Base-by-base conservation (phyloP, 2,329 filamentous ascomycete genomes). In the Penicillium capsulatum region DNA sequence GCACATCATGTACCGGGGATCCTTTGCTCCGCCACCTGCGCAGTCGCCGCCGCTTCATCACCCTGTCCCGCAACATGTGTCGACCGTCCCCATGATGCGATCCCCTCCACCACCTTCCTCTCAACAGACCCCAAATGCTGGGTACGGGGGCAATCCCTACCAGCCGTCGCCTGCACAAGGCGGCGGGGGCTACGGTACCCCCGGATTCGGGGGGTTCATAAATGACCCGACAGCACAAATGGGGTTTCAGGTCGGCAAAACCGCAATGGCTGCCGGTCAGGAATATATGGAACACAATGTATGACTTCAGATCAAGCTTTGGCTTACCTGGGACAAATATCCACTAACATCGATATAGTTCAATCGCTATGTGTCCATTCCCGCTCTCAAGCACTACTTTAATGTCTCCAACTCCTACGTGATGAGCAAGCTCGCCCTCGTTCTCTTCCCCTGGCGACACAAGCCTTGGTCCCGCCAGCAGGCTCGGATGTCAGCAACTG, bases 391-490 rank as follows among this genome's bases (percentile, higher is more conserved):
- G 69, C 92, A 96, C 70, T 98, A 97, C 76, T 98, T 98, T 74
- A 96, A 97, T 70, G 92, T 98, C 50, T 94, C 90, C 53, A 98
- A 98, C 74, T 86, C 80, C 44, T 98, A 98, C 68, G 92, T 98
- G 61, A 75, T 94, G 61, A 88, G 84, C 70, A 98, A 98, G 70
- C 77, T 98, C 43, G 81, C 84, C 61, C 80, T 98, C 43, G 91
- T 98, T 43, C 81, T 98, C 45, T 95, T 97, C 67, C 92, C 92
- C 38, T 98, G 92, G 91, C 79, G 91, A 55, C 94, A 98, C 68
- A 90, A 90, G 71, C 91, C 91, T 4, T 98, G 92, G 92, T 94
- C 88, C 45, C 84, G 94, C 51, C 89, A 94, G 65, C 87, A 94
- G 63, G 75, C 83, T 40, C 53, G 70, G 47, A 59, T 74, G 44